Base-by-base conservation (phyloP, 106 monocot genomes). In the Dendrobium nobile region DNA sequence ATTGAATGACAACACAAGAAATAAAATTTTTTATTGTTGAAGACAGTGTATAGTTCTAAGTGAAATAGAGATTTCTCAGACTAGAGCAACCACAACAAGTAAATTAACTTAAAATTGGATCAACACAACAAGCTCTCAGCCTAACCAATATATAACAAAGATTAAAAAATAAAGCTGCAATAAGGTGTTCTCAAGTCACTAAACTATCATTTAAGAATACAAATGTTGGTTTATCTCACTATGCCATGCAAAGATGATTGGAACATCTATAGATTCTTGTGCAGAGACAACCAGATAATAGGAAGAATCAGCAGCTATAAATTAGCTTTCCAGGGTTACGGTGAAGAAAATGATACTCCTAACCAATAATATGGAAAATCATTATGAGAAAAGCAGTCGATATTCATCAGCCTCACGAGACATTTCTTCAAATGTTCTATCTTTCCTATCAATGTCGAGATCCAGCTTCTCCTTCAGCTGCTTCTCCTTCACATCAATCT, bases 401-500 rank as follows among this genome's bases (percentile, higher is more conserved):
- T 95, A 95, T 81, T 86, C 84, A 82, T 87, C 80, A 80, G 95
- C 92, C 83, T 95, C 95, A n/a, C 40, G 80, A 77, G 87, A 55
- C 95, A 90, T 95, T 89, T 95, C 92, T 16, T 89, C 91, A 10
- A 41, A 65, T 27, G 77, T 89, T 85, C 95, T 87, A 64, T 95
- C 90, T 80, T 89, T 91, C 86, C 92, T 87, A 82, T 89, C 90
- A 54, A 86, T 85, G 82, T 95, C 95, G 15, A 95, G 83, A 44
- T 95, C 93, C 73, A 95, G 89, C 78, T 91, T 90, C 67, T 96
- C 82, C 75, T 96, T 96, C 59, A 93, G 81, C 80, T 88, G 83
- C 82, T 86, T 91, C 77, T 91, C 91, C 85, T 95, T 91, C 72
- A 43, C 86, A 82, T 92, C 92, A 37, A 98, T 87, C 98, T 95